A percentile compares a stretch with the other conserved stretches of the same genome.
Conservation (phyloP, 805 yeast species). For the Saturnispora galanensis region DNA sequence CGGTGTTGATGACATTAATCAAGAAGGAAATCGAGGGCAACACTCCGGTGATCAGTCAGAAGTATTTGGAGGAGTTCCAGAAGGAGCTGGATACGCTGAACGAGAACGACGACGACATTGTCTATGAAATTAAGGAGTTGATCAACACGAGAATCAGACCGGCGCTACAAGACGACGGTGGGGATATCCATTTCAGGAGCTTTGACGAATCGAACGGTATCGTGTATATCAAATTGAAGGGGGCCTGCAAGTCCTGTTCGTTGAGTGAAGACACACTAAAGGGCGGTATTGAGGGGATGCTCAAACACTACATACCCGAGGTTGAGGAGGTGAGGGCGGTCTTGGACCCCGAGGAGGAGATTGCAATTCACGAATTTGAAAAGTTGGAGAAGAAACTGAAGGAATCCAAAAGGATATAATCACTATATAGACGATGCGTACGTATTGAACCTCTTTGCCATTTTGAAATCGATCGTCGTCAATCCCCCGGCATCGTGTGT, state of each 20-base stretch:
- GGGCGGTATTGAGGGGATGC: slow-evolving; percentile 62
- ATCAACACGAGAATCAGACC: slow-evolving; percentile 64
- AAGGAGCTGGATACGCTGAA: slow-evolving; percentile 22
- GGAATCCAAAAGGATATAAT: slow-evolving; percentile 13
- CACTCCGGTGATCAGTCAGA: slow-evolving; percentile 19
- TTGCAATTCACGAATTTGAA: slow-evolving; percentile 71
- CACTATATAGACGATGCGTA: slow-evolving; percentile 19
- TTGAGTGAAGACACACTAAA: slow-evolving; percentile 56
- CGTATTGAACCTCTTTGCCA: slow-evolving; percentile 41
- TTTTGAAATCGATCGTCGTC: slow-evolving; percentile 45
- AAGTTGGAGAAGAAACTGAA: slow-evolving; percentile 59
- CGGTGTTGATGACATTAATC: slow-evolving; percentile 20
- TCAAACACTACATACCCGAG: slow-evolving; percentile 61
- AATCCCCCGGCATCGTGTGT: slow-evolving; percentile 56
- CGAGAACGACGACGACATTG: slow-evolving; percentile 60
- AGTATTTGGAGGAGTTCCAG: slow-evolving; percentile 17
- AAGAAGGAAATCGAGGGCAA: slow-evolving; percentile 20
- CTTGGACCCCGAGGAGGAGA: slow-evolving; percentile 33
- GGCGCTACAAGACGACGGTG: slow-evolving; percentile 69
- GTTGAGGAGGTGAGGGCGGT: slow-evolving; percentile 43
- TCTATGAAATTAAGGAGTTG: slow-evolving; percentile 57
- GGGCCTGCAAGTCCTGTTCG: slow-evolving; percentile 69
- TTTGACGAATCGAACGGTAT: slow-evolving; percentile 49
- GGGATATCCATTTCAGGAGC: slow-evolving; percentile 57
- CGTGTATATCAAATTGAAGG: slow-evolving; percentile 49